A percentile compares a stretch with the other conserved stretches of the same genome.
Evolutionary conservation across 169 alveolate species (phyloP).

Genomic region (Plasmodium cynomolgi): DNA sequence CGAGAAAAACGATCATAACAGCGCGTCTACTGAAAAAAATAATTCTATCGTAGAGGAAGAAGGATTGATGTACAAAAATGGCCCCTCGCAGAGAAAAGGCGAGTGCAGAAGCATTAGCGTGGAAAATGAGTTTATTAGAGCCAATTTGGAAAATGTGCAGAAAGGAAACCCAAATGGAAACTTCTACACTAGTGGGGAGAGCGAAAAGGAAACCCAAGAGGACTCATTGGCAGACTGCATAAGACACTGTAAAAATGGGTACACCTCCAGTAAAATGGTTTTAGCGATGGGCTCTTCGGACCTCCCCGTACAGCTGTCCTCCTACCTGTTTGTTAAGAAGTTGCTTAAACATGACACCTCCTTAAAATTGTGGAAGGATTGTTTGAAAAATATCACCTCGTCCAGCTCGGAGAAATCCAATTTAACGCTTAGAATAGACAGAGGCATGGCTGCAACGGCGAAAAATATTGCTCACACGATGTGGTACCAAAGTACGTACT

Average conservation of each 20-base stretch:
- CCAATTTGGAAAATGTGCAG: constrained; percentile 10
- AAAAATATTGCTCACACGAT: constrained; percentile 78
- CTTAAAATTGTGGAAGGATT: constrained; percentile 75
- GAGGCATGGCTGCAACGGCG: constrained; percentile 88
- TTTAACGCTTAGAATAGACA: constrained; percentile 77
- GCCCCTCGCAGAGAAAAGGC: neutral
- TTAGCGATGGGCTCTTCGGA: constrained; percentile 82
- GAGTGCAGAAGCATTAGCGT: neutral
- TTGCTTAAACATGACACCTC: constrained; percentile 65
- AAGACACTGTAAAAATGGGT: constrained; percentile 41
- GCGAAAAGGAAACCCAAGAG: neutral
- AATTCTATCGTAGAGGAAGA: neutral
- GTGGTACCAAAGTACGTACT: constrained; percentile 85
- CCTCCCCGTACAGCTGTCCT: constrained; percentile 77
- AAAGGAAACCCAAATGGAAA: neutral
- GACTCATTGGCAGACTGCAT: neutral
- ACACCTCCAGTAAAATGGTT: constrained; percentile 76
- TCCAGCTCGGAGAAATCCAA: constrained; percentile 76
- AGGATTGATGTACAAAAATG: neutral
- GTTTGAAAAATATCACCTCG: constrained; percentile 75
- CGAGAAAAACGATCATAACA: neutral
- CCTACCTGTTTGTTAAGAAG: constrained; percentile 75
- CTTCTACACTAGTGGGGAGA: neutral
- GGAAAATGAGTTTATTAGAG: neutral
- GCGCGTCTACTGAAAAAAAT: neutral